phyloP scores from a whole-genome alignment of 768 basidiomycete species.

The Lactarius sp. region DNA sequence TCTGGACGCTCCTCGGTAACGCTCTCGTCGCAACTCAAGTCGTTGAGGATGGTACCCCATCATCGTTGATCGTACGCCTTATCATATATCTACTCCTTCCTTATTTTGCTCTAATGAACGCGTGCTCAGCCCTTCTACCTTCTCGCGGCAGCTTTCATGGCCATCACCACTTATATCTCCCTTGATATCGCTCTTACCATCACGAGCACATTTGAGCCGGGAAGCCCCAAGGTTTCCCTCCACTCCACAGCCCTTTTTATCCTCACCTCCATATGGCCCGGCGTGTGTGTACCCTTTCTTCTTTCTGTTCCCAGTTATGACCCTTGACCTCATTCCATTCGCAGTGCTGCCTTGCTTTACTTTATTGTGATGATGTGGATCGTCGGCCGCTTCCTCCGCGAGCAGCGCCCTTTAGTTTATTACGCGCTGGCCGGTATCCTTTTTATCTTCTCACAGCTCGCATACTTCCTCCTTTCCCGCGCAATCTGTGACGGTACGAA shows the following conservation, averaged over 20 bases:
- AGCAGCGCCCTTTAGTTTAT: constrained; percentile 74
- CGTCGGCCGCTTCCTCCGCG: constrained; percentile 68
- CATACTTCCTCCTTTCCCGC: constrained; percentile 74
- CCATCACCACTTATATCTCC: constrained; percentile 73
- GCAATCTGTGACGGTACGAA: constrained; percentile 69
- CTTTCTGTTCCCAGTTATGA: not conserved
- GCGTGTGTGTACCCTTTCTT: constrained; percentile 46
- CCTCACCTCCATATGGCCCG: constrained; percentile 76
- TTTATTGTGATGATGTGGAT: constrained; percentile 76
- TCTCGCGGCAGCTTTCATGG: constrained; percentile 56
- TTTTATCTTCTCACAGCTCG: constrained; percentile 77
- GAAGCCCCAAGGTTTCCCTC: constrained; percentile 51
- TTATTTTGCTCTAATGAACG: not conserved
- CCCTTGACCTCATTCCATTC: not conserved
- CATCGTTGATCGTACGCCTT: constrained; percentile 55
- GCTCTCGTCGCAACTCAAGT: constrained; percentile 80
- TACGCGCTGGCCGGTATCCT: constrained; percentile 69
- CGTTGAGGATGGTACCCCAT: constrained; percentile 85
- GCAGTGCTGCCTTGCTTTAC: constrained; percentile 63
- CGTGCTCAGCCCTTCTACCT: constrained; percentile 54
- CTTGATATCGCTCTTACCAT: constrained; percentile 75
- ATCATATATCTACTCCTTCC: not conserved
- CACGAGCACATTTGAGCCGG: constrained; percentile 55
- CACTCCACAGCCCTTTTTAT: constrained; percentile 75
- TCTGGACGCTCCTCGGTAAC: constrained; percentile 76